These are phyloP conservation scores for Osmanthus fragrans DNA, from an alignment of 257 asterid genomes.

Conservation along the genomic window DNA sequence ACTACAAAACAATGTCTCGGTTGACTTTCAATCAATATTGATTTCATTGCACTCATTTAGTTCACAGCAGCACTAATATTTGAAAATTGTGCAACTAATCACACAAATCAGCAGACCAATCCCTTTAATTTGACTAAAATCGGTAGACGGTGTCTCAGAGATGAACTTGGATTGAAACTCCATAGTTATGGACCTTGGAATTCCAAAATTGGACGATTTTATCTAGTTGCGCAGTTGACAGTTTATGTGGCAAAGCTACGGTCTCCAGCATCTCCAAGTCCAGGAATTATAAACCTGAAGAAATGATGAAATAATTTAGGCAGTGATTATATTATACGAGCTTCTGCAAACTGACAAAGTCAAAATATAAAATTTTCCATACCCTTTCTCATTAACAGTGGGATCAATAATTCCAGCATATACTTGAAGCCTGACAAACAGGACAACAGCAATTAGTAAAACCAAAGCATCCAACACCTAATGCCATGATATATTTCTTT, in stretches of 20 bases:
- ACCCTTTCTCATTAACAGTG: slow-evolving; percentile 82
- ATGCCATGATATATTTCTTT: not conserved
- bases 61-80: not conserved
- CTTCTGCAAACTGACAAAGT: not conserved
- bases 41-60: not conserved
- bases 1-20: not conserved
- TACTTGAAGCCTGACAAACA: slow-evolving; percentile 80
- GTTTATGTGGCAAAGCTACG: slow-evolving; percentile 88
- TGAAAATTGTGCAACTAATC: not conserved
- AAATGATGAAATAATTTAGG: slow-evolving; percentile 17
- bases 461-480: not conserved
- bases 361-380: slow-evolving; percentile 9
- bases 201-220: slow-evolving; percentile 4
- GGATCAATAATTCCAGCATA: slow-evolving; percentile 90
- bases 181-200: slow-evolving; percentile 10
- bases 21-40: not conserved
- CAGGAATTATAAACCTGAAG: slow-evolving; percentile 87
- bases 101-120: not conserved
- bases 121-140: slow-evolving; percentile 6
- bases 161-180: not conserved
- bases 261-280: slow-evolving; percentile 96
- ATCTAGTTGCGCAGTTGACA: slow-evolving; percentile 5
- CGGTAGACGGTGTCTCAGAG: not conserved
- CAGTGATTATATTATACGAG: not conserved
- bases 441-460: not conserved